These are phyloP conservation scores for Penicillium sclerotigenum DNA, from an alignment of 2,329 filamentous ascomycete species.

Conservation along the genomic window DNA sequence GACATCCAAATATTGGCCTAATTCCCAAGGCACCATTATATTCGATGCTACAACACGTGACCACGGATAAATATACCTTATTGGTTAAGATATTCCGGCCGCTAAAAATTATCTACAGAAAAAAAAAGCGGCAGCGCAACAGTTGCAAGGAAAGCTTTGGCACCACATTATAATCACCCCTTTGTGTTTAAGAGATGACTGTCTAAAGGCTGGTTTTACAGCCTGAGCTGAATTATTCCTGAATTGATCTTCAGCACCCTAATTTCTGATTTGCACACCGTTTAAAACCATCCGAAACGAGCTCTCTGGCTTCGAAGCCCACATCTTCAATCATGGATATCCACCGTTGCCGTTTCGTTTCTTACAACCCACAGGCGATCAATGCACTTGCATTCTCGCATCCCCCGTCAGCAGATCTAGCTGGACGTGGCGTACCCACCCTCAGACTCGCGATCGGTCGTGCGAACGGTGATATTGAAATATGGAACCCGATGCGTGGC, in stretches of 20 bases:
- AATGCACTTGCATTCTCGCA: slow-evolving; percentile 95
- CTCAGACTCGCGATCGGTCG: slow-evolving; percentile 84
- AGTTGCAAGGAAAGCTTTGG: slow-evolving; percentile 17
- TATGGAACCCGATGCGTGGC: slow-evolving; percentile 85
- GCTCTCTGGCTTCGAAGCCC: slow-evolving; percentile 18
- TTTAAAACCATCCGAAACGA: slow-evolving; percentile 10
- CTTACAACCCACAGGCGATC: slow-evolving; percentile 85
- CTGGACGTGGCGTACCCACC: slow-evolving; percentile 53
- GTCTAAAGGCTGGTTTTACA: slow-evolving; percentile 19
- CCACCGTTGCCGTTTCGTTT: slow-evolving; percentile 94
- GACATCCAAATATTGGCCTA: not conserved
- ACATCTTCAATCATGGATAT: slow-evolving; percentile 69
- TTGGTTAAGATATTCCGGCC: slow-evolving; percentile 27
- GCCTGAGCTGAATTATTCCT: slow-evolving; percentile 13
- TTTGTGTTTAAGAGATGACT: slow-evolving; percentile 19
- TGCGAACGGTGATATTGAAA: slow-evolving; percentile 93
- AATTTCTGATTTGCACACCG: slow-evolving; percentile 11
- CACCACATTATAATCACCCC: slow-evolving; percentile 11
- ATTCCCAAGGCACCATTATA: not conserved
- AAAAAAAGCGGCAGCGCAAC: slow-evolving; percentile 28
- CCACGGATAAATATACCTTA: slow-evolving; percentile 5
- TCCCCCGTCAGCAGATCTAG: slow-evolving; percentile 50
- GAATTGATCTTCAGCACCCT: slow-evolving; percentile 17
- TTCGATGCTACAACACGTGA: not conserved
- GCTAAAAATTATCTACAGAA: slow-evolving; percentile 31